Percentiles rank a stretch among this genome's conserved stretches.
phyloP scores from a whole-genome alignment of 371 early-diverging fungal species.

The Rozella allomycis region DNA sequence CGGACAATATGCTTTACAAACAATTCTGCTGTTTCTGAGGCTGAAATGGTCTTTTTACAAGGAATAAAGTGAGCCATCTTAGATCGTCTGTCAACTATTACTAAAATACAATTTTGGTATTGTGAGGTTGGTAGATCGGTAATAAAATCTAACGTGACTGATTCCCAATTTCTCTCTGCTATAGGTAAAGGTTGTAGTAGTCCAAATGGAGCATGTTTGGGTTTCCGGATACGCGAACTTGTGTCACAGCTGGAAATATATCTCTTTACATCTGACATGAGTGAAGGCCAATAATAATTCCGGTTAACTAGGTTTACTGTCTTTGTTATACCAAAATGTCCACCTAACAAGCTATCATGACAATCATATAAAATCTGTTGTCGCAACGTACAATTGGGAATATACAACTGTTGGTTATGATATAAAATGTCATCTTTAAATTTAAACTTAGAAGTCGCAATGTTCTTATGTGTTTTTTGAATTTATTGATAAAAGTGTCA shows the following conservation, averaged over 20 bases:
- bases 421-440: too few species aligned
- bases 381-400: too few species aligned
- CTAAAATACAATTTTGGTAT: constrained; percentile 12
- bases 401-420: too few species aligned
- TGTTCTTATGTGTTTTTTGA: too few species aligned
- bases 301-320: constrained; percentile 13
- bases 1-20: constrained; percentile 9
- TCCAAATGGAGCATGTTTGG: constrained; percentile 5
- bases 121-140: constrained; percentile 13
- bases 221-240: constrained; percentile 13
- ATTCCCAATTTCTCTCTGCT: constrained; percentile 14
- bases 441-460: too few species aligned
- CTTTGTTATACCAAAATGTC: constrained; percentile 22
- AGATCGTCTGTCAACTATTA: constrained; percentile 19
- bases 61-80: constrained; percentile 22
- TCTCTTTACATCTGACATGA: constrained; percentile 9
- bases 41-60: constrained; percentile 3
- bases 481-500: too few species aligned
- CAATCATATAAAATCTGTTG: constrained; percentile 6
- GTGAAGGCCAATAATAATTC: constrained; percentile 18
- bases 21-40: constrained; percentile 8
- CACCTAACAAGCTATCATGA: constrained; percentile 17
- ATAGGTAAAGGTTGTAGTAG: constrained; percentile 16
- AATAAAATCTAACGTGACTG: constrained; percentile 25
- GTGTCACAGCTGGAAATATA: constrained; percentile 18